A percentile compares a stretch with the other conserved stretches of the same genome.
phyloP scores from a whole-genome alignment of 805 yeast species.

The Monosporozyma siamensis region DNA sequence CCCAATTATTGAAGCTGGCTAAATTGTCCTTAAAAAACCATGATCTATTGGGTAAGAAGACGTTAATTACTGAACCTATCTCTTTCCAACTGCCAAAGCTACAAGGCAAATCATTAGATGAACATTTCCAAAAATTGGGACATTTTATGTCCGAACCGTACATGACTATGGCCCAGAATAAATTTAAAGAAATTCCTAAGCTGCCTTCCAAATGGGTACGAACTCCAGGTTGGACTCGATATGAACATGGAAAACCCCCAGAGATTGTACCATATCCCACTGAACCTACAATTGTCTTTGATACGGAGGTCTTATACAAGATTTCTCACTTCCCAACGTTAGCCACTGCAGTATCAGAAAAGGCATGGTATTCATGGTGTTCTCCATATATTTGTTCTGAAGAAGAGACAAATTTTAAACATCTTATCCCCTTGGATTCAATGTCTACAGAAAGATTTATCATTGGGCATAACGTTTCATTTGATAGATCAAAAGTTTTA shows the following conservation, averaged over 20 bases:
- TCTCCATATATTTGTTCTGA: conserved; percentile 65
- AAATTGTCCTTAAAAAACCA: conserved; percentile 50
- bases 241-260: conserved; percentile 47
- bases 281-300: conserved; percentile 72
- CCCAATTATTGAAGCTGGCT: conserved; percentile 42
- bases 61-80: conserved; percentile 53
- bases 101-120: conserved; percentile 68
- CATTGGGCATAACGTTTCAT: conserved; percentile 85
- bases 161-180: conserved; percentile 37
- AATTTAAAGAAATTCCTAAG: conserved; percentile 33
- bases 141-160: conserved; percentile 50
- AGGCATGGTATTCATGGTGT: conserved; percentile 93
- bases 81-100: conserved; percentile 53
- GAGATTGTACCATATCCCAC: conserved; percentile 54
- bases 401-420: conserved; percentile 33
- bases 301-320: conserved; percentile 80
- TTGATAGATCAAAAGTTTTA: conserved; percentile 74
- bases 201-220: conserved; percentile 47
- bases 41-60: conserved; percentile 65
- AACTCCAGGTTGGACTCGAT: conserved; percentile 74
- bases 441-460: conserved; percentile 43
- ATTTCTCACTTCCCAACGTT: conserved; percentile 63
- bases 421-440: conserved; percentile 69
- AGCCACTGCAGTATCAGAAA: conserved; percentile 67
- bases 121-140: conserved; percentile 76